These are phyloP conservation scores for Rhodotorula glutinis DNA, from an alignment of 1,284 basidiomycete genomes.

Conservation along the genomic window DNA sequence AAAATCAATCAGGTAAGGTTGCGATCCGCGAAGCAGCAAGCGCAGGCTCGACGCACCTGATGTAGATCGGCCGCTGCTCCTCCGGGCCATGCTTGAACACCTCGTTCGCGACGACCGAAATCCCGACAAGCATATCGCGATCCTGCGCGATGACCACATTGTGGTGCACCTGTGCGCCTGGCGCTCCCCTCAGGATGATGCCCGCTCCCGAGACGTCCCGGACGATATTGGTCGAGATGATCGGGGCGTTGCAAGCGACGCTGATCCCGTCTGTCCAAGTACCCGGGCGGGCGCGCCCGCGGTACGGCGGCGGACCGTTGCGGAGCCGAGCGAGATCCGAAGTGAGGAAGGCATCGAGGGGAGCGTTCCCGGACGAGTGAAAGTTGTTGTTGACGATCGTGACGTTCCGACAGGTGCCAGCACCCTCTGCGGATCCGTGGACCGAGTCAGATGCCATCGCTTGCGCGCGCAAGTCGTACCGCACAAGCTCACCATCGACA, in stretches of 20 bases:
- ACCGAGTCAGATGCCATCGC: too few relatives aligned
- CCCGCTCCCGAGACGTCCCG: conserved; percentile 60
- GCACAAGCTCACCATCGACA: not conserved
- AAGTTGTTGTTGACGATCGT: conserved; percentile 25
- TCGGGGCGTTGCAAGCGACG: conserved; percentile 58
- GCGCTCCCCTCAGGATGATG: conserved; percentile 28
- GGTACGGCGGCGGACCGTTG: conserved; percentile 23
- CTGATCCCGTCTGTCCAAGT: conserved; percentile 81
- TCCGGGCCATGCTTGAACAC: not conserved
- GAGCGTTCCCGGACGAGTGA: conserved; percentile 35
- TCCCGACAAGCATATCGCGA: conserved; percentile 37
- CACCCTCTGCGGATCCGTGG: not conserved
- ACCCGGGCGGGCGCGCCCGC: conserved; percentile 27
- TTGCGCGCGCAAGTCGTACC: too few relatives aligned
- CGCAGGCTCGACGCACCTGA: conserved; percentile 13
- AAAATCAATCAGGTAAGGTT: not conserved
- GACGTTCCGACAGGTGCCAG: conserved; percentile 26
- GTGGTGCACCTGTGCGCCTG: conserved; percentile 23
- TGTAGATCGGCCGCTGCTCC: conserved; percentile 17
- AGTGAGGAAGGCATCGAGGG: conserved; percentile 33
- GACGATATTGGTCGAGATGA: conserved; percentile 69
- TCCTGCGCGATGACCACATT: conserved; percentile 35
- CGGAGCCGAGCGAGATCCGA: conserved; percentile 33
- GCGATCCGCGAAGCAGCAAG: not conserved
- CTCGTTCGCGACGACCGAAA: conserved; percentile 33